Percentiles rank a stretch among this genome's conserved stretches.
phyloP scores from a whole-genome alignment of 2,329 filamentous ascomycete species.

The Pseudogymnoascus sp. region DNA sequence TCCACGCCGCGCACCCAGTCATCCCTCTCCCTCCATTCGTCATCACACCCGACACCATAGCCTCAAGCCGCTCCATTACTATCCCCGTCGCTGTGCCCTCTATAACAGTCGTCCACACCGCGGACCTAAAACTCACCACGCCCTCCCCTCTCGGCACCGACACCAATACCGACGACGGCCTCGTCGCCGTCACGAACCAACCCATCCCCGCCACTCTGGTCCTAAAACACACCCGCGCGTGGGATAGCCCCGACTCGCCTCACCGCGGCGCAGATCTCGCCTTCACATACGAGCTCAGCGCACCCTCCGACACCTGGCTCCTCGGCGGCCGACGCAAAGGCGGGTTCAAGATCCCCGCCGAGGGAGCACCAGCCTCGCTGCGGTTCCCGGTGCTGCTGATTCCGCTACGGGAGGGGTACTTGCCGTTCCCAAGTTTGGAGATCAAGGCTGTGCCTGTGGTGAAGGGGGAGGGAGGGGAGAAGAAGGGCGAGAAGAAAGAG shows the following conservation, averaged over 20 bases:
- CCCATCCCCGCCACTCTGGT: conserved; percentile 54
- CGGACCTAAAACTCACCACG: conserved; percentile 48
- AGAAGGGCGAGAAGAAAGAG: conserved; percentile 13
- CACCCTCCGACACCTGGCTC: conserved; percentile 70
- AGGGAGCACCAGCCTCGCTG: conserved; percentile 38
- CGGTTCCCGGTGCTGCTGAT: conserved; percentile 66
- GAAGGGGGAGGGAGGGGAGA: conserved; percentile 17
- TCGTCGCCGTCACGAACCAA: conserved; percentile 51
- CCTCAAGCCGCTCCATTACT: conserved; percentile 55
- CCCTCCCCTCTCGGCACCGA: conserved; percentile 21
- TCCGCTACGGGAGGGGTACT: conserved; percentile 66
- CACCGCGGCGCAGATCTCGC: conserved; percentile 44
- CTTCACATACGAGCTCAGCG: conserved; percentile 76
- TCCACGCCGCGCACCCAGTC: conserved; percentile 17
- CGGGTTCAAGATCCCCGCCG: conserved; percentile 59
- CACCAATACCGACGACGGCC: conserved; percentile 25
- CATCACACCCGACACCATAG: conserved; percentile 20
- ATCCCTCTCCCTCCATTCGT: conserved; percentile 21
- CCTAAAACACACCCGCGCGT: conserved; percentile 53
- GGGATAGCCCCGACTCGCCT: conserved; percentile 42
- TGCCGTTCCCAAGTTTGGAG: conserved; percentile 72
- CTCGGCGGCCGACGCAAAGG: conserved; percentile 73
- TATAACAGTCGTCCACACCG: conserved; percentile 74
- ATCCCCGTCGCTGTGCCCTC: conserved; percentile 88
- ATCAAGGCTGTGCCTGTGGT: conserved; percentile 52